Evolutionary conservation across 2,329 filamentous ascomycete species (phyloP).

Genomic region (Fusarium bulbicola): DNA sequence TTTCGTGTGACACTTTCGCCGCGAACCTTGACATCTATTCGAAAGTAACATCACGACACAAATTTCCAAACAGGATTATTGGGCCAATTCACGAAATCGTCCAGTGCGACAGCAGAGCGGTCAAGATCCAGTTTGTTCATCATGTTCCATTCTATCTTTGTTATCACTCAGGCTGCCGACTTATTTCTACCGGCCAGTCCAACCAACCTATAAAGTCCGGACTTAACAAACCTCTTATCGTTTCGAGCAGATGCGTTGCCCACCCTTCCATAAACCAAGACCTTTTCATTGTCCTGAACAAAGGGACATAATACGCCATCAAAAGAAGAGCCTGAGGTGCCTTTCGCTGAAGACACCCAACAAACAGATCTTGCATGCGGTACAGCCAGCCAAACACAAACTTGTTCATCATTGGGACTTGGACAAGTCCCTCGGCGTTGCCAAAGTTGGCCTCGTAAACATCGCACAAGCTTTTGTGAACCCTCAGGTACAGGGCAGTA

Average conservation of each 20-base stretch:
- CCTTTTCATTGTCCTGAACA: slow-evolving; percentile 33
- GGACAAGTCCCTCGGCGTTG: slow-evolving; percentile 22
- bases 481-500: slow-evolving; percentile 38
- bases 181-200: slow-evolving; percentile 39
- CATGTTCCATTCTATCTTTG: not conserved
- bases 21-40: not conserved
- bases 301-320: slow-evolving; percentile 39
- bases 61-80: not conserved
- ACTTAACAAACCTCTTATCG: slow-evolving; percentile 33
- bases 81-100: not conserved
- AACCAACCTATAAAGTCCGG: slow-evolving; percentile 35
- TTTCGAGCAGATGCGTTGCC: slow-evolving; percentile 36
- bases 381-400: slow-evolving; percentile 45
- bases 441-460: slow-evolving; percentile 43
- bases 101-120: not conserved
- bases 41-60: too few relatives aligned
- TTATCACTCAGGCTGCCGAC: slow-evolving; percentile 7
- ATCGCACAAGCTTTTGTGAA: slow-evolving; percentile 35
- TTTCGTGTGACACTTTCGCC: too few relatives aligned
- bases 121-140: not conserved
- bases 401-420: slow-evolving; percentile 26
- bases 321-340: slow-evolving; percentile 42
- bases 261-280: slow-evolving; percentile 39
- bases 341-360: slow-evolving; percentile 39
- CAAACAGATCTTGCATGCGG: slow-evolving; percentile 40